Conservation (phyloP, 2,329 filamentous ascomycete genomes). For the Apiospora hydei region DNA sequence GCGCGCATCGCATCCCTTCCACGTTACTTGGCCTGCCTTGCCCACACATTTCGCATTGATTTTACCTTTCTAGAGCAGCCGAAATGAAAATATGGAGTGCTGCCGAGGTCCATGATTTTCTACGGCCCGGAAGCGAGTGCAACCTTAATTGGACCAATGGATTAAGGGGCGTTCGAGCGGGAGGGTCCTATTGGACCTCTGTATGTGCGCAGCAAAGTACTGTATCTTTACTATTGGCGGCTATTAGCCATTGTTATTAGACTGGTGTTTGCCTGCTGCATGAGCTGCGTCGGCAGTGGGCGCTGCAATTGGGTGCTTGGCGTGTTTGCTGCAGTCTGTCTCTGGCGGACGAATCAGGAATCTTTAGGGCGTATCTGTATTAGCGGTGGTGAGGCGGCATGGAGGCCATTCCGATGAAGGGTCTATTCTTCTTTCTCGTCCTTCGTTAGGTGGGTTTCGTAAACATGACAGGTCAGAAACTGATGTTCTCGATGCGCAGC, state of each 20-base stretch:
- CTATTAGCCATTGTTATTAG: not conserved
- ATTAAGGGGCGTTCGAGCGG: not conserved
- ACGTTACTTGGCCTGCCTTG: not conserved
- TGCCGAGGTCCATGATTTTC: slow-evolving; percentile 14
- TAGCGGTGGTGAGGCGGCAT: not conserved
- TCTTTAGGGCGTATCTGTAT: not conserved
- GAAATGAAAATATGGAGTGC: not conserved
- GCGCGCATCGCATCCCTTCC: slow-evolving; percentile 16
- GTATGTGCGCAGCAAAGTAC: not conserved
- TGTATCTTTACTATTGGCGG: slow-evolving; percentile 1
- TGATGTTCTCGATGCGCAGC: not conserved
- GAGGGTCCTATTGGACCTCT: slow-evolving; percentile 19
- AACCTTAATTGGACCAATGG: slow-evolving; percentile 16
- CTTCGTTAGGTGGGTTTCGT: not conserved
- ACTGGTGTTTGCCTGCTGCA: not conserved
- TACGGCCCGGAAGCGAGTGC: slow-evolving; percentile 23
- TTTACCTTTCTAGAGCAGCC: not conserved
- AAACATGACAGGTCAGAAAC: slow-evolving; percentile 15
- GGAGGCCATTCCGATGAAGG: not conserved
- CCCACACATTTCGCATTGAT: not conserved
- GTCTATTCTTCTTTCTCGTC: not conserved
- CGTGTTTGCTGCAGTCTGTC: not conserved
- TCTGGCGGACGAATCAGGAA: not conserved
- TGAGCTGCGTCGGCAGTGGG: not conserved
- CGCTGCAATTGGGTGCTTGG: not conserved